Evolutionary conservation across 148 eudicot species (phyloP), one percentile per base, ranked within the genome.

Genomic region (Rhododendron kiyosumense): DNA sequence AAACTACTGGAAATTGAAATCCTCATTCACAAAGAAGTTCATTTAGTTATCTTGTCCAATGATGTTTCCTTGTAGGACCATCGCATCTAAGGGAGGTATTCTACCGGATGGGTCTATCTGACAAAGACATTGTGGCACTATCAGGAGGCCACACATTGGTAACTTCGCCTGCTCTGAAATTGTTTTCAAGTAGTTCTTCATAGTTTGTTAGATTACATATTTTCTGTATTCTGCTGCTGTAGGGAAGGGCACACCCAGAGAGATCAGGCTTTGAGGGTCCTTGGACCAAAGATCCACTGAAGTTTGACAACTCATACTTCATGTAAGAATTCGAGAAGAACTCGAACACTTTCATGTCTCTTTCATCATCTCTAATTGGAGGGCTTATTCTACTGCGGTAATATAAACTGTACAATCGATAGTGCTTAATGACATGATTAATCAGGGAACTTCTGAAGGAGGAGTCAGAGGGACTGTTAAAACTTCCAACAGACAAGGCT

Each of bases 91-190:
- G 96, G 87, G 87, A 89, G 48, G 87, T 95, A 83, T 96, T 96
- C 87, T 87, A 90, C 67, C 89, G 96, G 45, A 96, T 96, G 98
- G 99, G 99, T 12, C 90, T 96, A 80, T 89, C 95, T 48, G 93
- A 92, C 91, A 93, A 90, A 87, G 99, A 95, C 82, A 96, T 96
- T 80, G 99, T 94, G 1, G 98, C 95, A 48, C 92, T 96, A 32
- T 96, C 99, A 20, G 98, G 99, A 26, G 98, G 90, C 34, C 99
- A 96, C 86, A 96, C 99, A 71, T 84, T 96, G 97, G 99, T 96
- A 89, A 14, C 48, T 79, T 83, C 63, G 6, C 51, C 49, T 51
- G 6, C 10, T 71, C n/a, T 74, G 10, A 43, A 45, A 77, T 24
- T 86, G 30, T 83, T 48, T 73, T 32, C 38, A 20, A 52, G 52